Percentiles rank a stretch among this genome's conserved stretches.
Conservation (phyloP, 2,329 filamentous ascomycete genomes). For the Fusarium sp. region DNA sequence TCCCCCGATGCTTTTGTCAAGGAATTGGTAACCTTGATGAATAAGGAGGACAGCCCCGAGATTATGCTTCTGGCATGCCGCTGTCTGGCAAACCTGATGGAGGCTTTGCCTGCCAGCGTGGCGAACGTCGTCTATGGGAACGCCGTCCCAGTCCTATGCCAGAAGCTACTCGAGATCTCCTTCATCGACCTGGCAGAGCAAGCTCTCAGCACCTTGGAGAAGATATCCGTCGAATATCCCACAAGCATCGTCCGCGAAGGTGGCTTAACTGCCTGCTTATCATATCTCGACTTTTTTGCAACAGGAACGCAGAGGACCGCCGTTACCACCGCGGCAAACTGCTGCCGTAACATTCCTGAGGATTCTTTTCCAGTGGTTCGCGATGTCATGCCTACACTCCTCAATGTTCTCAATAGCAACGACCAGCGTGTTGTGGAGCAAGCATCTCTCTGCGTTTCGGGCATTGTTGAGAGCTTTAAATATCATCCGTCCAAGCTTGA, state of each 20-base stretch:
- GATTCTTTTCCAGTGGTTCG: conserved; percentile 92
- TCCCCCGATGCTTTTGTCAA: conserved; percentile 95
- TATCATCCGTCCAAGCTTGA: conserved; percentile 89
- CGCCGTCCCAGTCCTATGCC: conserved; percentile 92
- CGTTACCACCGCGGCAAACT: conserved; percentile 97
- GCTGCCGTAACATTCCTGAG: conserved; percentile 94
- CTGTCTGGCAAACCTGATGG: conserved; percentile 97
- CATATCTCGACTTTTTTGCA: conserved; percentile 96
- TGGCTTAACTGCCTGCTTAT: conserved; percentile 93
- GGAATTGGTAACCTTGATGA: conserved; percentile 92
- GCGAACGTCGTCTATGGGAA: conserved; percentile 98
- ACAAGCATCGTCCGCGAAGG: conserved; percentile 95
- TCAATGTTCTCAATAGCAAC: conserved; percentile 89
- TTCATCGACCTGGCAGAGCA: conserved; percentile 99
- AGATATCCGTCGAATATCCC: conserved; percentile 96
- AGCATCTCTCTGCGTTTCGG: conserved; percentile 92
- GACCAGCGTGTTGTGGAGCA: conserved; percentile 98
- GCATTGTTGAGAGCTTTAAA: conserved; percentile 97
- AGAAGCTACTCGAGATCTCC: conserved; percentile 93
- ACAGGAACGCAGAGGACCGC: conserved; percentile 97
- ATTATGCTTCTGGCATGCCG: conserved; percentile 97
- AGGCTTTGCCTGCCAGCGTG: conserved; percentile 90
- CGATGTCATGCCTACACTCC: conserved; percentile 95
- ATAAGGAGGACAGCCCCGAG: conserved; percentile 93
- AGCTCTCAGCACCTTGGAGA: conserved; percentile 94